A percentile compares a stretch with the other conserved stretches of the same genome.
Conservation (phyloP, 2,329 filamentous ascomycete species). For the Xylaria polymorpha region DNA sequence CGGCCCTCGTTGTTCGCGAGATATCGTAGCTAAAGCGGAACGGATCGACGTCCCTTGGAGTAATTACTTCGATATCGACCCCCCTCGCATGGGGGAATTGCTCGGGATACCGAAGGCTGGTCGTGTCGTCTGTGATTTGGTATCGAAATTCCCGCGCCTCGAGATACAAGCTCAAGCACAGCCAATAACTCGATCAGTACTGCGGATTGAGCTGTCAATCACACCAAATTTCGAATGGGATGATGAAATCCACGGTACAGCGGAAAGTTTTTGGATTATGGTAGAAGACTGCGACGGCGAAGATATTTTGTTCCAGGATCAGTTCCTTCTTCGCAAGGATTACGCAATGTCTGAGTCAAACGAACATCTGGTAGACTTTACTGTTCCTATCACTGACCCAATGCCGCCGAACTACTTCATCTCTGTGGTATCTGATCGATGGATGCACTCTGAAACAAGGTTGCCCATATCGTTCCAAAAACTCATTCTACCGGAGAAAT, state of each 20-base stretch:
- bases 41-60: slow-evolving; percentile 93
- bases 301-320: slow-evolving; percentile 93
- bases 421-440: slow-evolving; percentile 91
- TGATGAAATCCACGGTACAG: slow-evolving; percentile 83
- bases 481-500: slow-evolving; percentile 92
- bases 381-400: slow-evolving; percentile 94
- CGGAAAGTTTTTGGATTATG: slow-evolving; percentile 96
- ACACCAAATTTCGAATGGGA: slow-evolving; percentile 98
- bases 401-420: slow-evolving; percentile 99
- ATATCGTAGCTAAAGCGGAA: slow-evolving; percentile 92
- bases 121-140: slow-evolving; percentile 83
- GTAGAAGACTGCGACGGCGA: slow-evolving; percentile 98
- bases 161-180: slow-evolving; percentile 95
- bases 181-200: slow-evolving; percentile 92
- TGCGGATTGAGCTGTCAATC: slow-evolving; percentile 89
- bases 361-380: slow-evolving; percentile 95
- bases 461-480: slow-evolving; percentile 95
- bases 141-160: slow-evolving; percentile 91
- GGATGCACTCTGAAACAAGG: slow-evolving; percentile 98
- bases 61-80: slow-evolving; percentile 95
- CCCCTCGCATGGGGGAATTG: slow-evolving; percentile 94
- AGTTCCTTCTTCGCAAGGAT: slow-evolving; percentile 89
- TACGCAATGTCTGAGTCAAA: slow-evolving; percentile 88
- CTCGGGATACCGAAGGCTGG: slow-evolving; percentile 91
- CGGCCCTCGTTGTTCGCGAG: slow-evolving; percentile 75